These are phyloP conservation scores for Teratosphaeria pseudoeucalypti DNA, from an alignment of 2,329 filamentous ascomycete genomes.

Conservation along the genomic window DNA sequence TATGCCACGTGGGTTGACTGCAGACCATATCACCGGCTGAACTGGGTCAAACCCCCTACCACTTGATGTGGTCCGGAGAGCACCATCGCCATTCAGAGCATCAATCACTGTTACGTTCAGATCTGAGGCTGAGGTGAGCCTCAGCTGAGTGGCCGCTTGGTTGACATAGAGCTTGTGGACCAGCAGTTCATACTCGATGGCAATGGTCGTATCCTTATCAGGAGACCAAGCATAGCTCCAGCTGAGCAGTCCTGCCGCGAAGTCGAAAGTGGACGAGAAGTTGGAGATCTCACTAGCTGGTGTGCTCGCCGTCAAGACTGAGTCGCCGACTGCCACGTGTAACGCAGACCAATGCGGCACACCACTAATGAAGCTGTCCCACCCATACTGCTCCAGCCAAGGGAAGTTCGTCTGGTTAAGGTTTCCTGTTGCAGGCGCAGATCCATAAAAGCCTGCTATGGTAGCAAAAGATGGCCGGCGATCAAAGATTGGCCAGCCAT, in stretches of 20 bases:
- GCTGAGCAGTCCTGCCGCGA: slow-evolving; percentile 50
- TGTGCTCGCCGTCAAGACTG: slow-evolving; percentile 51
- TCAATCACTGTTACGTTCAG: slow-evolving; percentile 52
- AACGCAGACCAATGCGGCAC: slow-evolving; percentile 59
- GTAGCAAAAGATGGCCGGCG: slow-evolving; percentile 56
- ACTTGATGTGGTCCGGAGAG: slow-evolving; percentile 52
- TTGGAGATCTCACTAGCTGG: slow-evolving; percentile 47
- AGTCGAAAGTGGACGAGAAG: slow-evolving; percentile 52
- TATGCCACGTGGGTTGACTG: slow-evolving; percentile 54
- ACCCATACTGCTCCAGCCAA: slow-evolving; percentile 59
- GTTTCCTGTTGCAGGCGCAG: slow-evolving; percentile 46
- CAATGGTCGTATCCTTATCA: slow-evolving; percentile 36
- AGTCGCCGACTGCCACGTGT: slow-evolving; percentile 44
- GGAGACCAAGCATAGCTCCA: slow-evolving; percentile 62
- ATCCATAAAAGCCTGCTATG: slow-evolving; percentile 56
- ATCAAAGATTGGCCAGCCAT: slow-evolving; percentile 55
- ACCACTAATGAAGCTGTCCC: slow-evolving; percentile 60
- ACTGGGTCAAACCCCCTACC: slow-evolving; percentile 46
- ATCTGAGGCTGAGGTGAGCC: slow-evolving; percentile 45
- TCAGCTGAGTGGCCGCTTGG: slow-evolving; percentile 49
- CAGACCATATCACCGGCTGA: slow-evolving; percentile 48
- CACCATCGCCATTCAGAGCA: slow-evolving; percentile 56
- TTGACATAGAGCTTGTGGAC: slow-evolving; percentile 54
- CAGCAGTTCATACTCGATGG: slow-evolving; percentile 56
- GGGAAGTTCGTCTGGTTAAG: slow-evolving; percentile 57